Evolutionary conservation across 2,329 filamentous ascomycete species (phyloP).

Genomic region (Colletotrichum tanaceti): DNA sequence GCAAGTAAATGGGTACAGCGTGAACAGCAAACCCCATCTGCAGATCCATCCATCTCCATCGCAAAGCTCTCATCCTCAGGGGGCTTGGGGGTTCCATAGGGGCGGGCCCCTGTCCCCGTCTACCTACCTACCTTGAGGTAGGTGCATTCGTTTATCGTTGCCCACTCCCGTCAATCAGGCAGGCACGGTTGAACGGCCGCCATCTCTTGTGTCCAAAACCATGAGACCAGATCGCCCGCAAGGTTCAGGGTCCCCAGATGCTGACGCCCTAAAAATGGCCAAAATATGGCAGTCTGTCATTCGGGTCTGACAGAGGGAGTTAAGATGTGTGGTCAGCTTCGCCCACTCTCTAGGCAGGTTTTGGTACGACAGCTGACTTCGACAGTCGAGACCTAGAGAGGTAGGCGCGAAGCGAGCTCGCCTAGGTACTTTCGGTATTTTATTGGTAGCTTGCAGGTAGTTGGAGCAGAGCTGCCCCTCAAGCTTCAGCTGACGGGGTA

Average conservation of each 20-base stretch:
- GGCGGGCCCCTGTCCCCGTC: background rate
- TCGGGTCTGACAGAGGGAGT: background rate
- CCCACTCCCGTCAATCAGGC: background rate
- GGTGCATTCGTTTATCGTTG: background rate
- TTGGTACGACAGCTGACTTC: too few relatives aligned
- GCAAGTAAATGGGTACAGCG: constrained; percentile 4
- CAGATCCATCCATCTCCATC: constrained; percentile 6
- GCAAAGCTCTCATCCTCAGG: background rate
- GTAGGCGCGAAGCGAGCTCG: too few relatives aligned
- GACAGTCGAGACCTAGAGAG: too few relatives aligned
- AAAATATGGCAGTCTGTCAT: background rate
- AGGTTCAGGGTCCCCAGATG: background rate
- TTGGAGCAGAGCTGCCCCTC: background rate
- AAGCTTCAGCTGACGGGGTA: background rate
- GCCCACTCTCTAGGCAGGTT: too few relatives aligned
- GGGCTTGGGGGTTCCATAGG: background rate
- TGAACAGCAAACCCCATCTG: background rate
- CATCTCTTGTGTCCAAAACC: background rate
- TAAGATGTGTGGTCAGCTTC: background rate
- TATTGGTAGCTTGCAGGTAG: constrained; percentile 16
- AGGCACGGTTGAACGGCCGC: background rate
- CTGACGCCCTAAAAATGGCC: background rate
- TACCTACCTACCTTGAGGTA: too few relatives aligned
- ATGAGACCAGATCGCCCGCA: background rate
- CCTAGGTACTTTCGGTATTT: background rate